phyloP scores from a whole-genome alignment of 805 yeast genomes.

The Ogataea salicorniae region DNA sequence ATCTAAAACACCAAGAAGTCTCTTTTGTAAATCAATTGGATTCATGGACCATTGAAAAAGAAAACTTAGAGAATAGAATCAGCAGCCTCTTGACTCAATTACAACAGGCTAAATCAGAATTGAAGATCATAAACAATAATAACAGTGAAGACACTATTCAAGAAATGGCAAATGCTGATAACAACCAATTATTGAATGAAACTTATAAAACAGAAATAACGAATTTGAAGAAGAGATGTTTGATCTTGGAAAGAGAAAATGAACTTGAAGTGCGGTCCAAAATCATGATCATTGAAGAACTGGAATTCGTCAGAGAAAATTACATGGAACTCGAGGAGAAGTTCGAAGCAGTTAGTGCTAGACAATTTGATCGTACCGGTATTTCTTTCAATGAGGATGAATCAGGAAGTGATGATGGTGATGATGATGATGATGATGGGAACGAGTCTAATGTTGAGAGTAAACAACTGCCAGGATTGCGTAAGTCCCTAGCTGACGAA shows the following conservation, averaged over 20 bases:
- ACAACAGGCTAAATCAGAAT: no score
- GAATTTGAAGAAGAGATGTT: constrained; percentile 24
- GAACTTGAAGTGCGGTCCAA: constrained; percentile 51
- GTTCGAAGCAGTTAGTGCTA: constrained; percentile 24
- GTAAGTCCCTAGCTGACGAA: constrained; percentile 17
- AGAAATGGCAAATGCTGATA: neutral
- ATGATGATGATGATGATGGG: neutral
- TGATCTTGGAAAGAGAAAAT: constrained; percentile 42
- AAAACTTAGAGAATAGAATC: neutral
- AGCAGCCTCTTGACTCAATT: neutral
- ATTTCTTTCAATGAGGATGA: constrained; percentile 1
- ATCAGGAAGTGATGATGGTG: constrained; percentile 1
- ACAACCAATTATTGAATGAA: neutral
- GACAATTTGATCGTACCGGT: constrained; percentile 25
- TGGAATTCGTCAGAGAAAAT: constrained; percentile 43
- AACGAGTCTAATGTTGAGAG: neutral
- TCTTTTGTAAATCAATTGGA: neutral
- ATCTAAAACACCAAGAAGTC: constrained; percentile 12
- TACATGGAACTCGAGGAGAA: constrained; percentile 23
- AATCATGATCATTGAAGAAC: constrained; percentile 47
- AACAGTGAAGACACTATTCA: no score
- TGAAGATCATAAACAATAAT: no score
- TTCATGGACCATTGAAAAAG: constrained; percentile 1
- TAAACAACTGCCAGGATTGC: neutral
- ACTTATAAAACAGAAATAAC: constrained; percentile 18